Evolutionary conservation across 306 rosid species (phyloP), one percentile per base, ranked within the genome.

Genomic region (Hippophae tibetana): DNA sequence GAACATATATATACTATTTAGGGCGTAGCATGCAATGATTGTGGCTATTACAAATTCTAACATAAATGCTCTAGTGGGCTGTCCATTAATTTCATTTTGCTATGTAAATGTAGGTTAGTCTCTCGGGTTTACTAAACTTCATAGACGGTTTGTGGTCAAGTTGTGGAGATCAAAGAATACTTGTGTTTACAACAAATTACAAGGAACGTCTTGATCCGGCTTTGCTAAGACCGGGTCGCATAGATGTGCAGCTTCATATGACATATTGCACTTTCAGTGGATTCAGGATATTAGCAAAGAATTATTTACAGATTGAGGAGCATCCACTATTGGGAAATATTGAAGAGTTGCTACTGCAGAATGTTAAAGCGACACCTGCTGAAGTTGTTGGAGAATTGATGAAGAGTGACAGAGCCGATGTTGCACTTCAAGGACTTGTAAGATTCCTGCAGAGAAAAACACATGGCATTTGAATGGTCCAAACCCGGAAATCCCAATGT

Each of bases 61-160:
- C 50, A 9, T 13, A 46, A 46, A 9, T 9, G 5, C 10, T 31
- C 38, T 31, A 10, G 7, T 46, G 10, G 50, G 50, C 3, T 46
- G 10, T 46, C 13, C 50, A 9, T 10, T 31, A 45, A n/a, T 65
- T 25, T 13, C 50, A 43, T 31, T 31, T 31, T 31, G 38, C 38
- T 31, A 31, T 31, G 5, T 26, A 47, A 42, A 60, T n/a, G 2
- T 66, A 86, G 89, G 52, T 82, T 38, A 79, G 72, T 6, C 75
- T 76, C n/a, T 84, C 81, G 3, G 85, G 73, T 12, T 45, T 80
- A n/a, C 48, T 80, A 59, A 82, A 82, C 79, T 74, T 82, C 78
- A 74, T 74, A 40, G 89, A 76, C 56, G 85, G 86, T 18, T 63
- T 86, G 64, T 86, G 89, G 89, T 77, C 84, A 5, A 80, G 79